Evolutionary conservation across 78 protist species (phyloP).

Genomic region (Pigoraptor vietnamica): DNA sequence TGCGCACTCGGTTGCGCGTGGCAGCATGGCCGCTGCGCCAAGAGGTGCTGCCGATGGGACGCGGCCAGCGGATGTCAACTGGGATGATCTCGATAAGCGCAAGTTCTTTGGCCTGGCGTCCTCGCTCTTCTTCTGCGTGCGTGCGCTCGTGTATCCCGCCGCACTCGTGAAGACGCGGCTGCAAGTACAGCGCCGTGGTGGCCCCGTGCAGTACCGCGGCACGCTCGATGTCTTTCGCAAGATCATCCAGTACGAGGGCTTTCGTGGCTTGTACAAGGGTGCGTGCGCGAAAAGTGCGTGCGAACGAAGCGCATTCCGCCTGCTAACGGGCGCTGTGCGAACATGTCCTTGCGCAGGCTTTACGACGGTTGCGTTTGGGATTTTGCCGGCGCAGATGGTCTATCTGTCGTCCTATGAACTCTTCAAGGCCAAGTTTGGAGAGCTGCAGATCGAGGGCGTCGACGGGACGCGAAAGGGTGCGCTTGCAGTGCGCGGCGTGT

Average conservation of each 20-base stretch:
- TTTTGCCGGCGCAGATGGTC: not conserved
- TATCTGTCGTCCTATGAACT: not conserved
- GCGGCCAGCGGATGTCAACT: not conserved
- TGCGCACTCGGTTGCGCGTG: no score
- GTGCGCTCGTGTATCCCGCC: not conserved
- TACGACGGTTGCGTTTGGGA: not conserved
- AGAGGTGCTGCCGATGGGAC: no score
- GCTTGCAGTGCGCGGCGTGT: no score
- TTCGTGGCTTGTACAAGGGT: not conserved
- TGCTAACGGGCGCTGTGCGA: no score
- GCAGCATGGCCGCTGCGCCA: no score
- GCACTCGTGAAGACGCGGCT: not conserved
- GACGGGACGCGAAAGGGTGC: no score
- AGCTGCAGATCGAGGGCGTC: no score
- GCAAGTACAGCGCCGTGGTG: not conserved
- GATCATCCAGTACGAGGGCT: not conserved
- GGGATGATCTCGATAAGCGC: not conserved
- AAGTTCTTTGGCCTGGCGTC: not conserved
- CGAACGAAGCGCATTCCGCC: no score
- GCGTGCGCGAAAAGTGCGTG: no score
- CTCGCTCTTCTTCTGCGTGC: not conserved
- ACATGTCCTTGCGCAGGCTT: not conserved
- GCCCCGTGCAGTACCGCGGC: not conserved
- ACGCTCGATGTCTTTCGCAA: not conserved
- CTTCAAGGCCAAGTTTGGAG: no score